A percentile compares a stretch with the other conserved stretches of the same genome.
These are phyloP conservation scores for Sparassis latifolia DNA, from an alignment of 1,284 basidiomycete species.

Conservation along the genomic window DNA sequence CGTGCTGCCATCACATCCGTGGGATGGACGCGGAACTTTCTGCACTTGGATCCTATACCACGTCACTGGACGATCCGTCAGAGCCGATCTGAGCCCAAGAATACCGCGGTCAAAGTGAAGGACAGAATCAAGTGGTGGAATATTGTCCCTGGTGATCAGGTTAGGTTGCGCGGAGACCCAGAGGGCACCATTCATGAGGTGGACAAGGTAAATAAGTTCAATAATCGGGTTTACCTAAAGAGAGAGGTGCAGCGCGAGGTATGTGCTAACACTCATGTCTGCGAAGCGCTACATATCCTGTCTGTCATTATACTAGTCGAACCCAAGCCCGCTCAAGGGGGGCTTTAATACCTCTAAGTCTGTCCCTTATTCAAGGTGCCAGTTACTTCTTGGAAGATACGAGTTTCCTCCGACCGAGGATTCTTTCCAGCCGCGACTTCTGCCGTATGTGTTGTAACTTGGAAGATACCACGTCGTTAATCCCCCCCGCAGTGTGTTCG, in stretches of 20 bases:
- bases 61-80: conserved; percentile 28
- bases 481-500: conserved; percentile 55
- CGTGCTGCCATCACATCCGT: background rate
- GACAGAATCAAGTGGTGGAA: conserved; percentile 83
- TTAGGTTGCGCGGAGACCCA: conserved; percentile 62
- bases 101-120: conserved; percentile 50
- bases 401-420: conserved; percentile 45
- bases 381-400: conserved; percentile 64
- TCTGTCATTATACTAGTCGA: too few species aligned
- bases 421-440: conserved; percentile 31
- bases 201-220: conserved; percentile 61
- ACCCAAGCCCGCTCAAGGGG: too few species aligned
- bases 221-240: conserved; percentile 66
- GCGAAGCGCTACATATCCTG: too few species aligned
- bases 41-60: conserved; percentile 56
- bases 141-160: conserved; percentile 75
- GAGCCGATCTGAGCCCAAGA: conserved; percentile 25
- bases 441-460: conserved; percentile 36
- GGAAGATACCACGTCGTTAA: background rate
- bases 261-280: too few species aligned
- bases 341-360: conserved; percentile 28
- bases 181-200: conserved; percentile 59
- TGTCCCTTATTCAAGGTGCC: conserved; percentile 72
- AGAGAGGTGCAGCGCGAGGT: conserved; percentile 24
- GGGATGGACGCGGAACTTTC: conserved; percentile 54